Base-by-base conservation (phyloP, 306 rosid genomes). In the Echinosophora koreensis region DNA sequence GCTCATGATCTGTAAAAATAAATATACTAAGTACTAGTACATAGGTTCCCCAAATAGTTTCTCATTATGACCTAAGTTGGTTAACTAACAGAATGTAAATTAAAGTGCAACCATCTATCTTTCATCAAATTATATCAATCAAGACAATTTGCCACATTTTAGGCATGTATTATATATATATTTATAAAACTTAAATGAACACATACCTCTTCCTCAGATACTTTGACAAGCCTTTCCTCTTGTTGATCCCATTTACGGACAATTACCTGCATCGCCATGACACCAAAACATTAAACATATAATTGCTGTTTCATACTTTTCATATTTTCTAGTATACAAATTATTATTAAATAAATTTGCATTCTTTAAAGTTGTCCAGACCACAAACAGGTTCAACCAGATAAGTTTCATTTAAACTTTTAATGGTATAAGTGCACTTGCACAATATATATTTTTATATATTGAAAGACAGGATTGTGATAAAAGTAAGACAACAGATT, bases 241-340 rank as follows among this genome's bases (percentile, higher is more conserved):
- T 85, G 80, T 49, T 69, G 81, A 80, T 87, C 96, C 98, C 97
- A 94, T 85, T 74, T 90, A 30, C 90, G 96, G 77, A 92, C 87
- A 82, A 90, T 82, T 65, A 87, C 93, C 98, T 91, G 86, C 59
- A 46, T 38, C 60, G 16, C 73, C 85, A 83, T 30, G 66, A 71
- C 41, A 81, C 61, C 18, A 73, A 66, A 47, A 70, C 52, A 71
- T 18, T 69, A 66, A 47, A 70, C 52, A 71, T 18, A 69, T 37
- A 50, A 76, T 47, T 77, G 63, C 0, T 35, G 47, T 46, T 39
- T 76, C 46, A 64, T 39, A 49, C 11, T 15, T 57, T 44, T 76
- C 14, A 57, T 49, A 46, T 46, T n/a, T n/a, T 17, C 71, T 5
- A 18, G 39, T 2, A 72, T 51, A 49, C 37, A 79, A 63, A 69